These are phyloP conservation scores for Ogataea corticis DNA, from an alignment of 805 yeast species.

Conservation along the genomic window DNA sequence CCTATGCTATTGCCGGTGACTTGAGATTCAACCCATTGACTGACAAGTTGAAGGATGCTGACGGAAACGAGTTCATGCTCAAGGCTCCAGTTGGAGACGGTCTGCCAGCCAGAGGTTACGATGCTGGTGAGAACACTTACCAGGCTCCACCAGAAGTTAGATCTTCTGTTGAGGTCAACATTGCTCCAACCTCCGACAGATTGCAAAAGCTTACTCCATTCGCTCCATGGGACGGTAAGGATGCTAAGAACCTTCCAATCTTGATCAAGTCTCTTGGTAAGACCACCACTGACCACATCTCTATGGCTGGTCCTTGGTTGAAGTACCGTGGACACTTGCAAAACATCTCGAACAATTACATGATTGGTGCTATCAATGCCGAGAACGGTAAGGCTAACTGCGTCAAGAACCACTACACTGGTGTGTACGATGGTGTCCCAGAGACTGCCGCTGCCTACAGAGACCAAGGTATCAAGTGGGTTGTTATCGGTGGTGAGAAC, in stretches of 20 bases:
- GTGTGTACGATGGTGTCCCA: conserved; percentile 93
- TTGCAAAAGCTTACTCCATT: conserved; percentile 92
- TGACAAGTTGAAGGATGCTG: conserved; percentile 70
- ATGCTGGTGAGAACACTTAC: conserved; percentile 73
- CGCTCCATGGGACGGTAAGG: conserved; percentile 96
- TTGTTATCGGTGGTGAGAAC: conserved; percentile 97
- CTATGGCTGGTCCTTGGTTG: conserved; percentile 99
- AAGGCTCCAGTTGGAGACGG: conserved; percentile 81
- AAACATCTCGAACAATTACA: conserved; percentile 97
- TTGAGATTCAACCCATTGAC: conserved; percentile 89
- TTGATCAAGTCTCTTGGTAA: conserved; percentile 95
- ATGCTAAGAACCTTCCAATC: conserved; percentile 84
- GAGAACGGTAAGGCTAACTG: conserved; percentile 94
- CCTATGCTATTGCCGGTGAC: conserved; percentile 93
- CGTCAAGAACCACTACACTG: conserved; percentile 87
- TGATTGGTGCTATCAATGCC: conserved; percentile 98
- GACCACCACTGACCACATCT: conserved; percentile 98
- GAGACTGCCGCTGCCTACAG: conserved; percentile 95
- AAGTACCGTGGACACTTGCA: conserved; percentile 99
- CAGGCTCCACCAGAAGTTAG: conserved; percentile 96
- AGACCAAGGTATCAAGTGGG: conserved; percentile 91
- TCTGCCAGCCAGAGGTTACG: conserved; percentile 73
- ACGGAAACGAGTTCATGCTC: conserved; percentile 77
- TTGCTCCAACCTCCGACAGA: conserved; percentile 92
- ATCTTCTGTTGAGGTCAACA: conserved; percentile 67